Evolutionary conservation across 164 flowering plant genomes (phyloP), one percentile per base, ranked within the genome.

Genomic region (Vitis labrusca): DNA sequence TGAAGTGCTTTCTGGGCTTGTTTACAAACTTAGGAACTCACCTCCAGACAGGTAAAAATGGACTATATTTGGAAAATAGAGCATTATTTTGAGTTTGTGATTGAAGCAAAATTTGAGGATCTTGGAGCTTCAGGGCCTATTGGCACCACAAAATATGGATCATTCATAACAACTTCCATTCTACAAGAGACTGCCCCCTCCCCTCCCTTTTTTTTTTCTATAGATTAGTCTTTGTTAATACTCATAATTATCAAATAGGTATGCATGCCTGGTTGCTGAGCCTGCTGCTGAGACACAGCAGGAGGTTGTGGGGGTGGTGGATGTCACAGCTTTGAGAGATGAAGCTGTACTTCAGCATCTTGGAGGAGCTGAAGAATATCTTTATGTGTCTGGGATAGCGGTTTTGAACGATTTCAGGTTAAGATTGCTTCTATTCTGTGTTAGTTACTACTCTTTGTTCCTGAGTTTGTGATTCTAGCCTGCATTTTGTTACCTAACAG

Each of bases 311-410:
- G 97, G 97, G 23, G 90, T 89, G 14, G 97, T 88, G 9, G 97
- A 94, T 77, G 84, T 86, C 68, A 92, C 97, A 10, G 93, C 82
- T 3, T 60, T 65, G 61, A 84, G 88, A 71, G 96, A 94, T 50
- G 62, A 77, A 27, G 67, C 47, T 50, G 93, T 92, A 13, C 80
- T 94, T 27, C 67, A 72, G 53, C 85, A 84, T 66, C 80, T 90
- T 50, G 64, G 75, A 2, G 94, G 84, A 23, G 90, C 80, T 16
- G 80, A 84, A 44, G 98, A 94, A 72, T 92, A 89, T 68, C 85
- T 94, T 51, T 92, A 94, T 50, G 79, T 94, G 0, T 92, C 98
- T 7, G 98, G 98, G 13, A 89, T 94, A 23, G 98, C 97, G 10
- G 98, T 94, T 52, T 75, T 81, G 55, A 76, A 76, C 68, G 77